Evolutionary conservation across 2,329 filamentous ascomycete species (phyloP).

Genomic region (Macrophomina tecta): DNA sequence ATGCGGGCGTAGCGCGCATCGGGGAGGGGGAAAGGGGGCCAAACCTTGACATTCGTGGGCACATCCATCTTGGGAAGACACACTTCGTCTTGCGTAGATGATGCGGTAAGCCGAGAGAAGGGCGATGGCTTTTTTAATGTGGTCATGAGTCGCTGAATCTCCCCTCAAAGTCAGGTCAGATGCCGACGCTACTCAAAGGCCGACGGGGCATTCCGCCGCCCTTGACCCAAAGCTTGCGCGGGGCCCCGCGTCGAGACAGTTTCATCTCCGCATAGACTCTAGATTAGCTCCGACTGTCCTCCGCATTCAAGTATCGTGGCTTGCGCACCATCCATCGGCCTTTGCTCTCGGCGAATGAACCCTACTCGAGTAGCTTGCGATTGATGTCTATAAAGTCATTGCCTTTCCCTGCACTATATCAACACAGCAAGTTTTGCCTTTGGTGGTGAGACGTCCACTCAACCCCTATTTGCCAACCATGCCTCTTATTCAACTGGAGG

Average conservation of each 20-base stretch:
- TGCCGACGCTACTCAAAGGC: background rate
- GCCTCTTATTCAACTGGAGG: conserved; percentile 35
- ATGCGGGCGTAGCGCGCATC: background rate
- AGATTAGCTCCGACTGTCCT: conserved; percentile 1
- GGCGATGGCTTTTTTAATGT: background rate
- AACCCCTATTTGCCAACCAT: background rate
- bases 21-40: background rate
- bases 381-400: conserved; percentile 15
- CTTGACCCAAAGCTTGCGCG: background rate
- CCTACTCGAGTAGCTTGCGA: background rate
- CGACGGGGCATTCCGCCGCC: background rate
- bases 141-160: background rate
- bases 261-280: conserved; percentile 5
- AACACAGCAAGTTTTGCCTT: background rate
- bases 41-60: background rate
- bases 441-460: background rate
- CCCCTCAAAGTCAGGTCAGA: background rate
- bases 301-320: background rate
- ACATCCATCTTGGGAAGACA: background rate
- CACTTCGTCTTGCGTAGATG: background rate
- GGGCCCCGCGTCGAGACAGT: background rate
- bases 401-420: background rate
- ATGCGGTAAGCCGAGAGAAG: background rate
- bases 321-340: background rate
- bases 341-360: conserved; percentile 13